A percentile compares a stretch with the other conserved stretches of the same genome.
Conservation (phyloP, 2,329 filamentous ascomycete species). For the Sporothrix luriei region DNA sequence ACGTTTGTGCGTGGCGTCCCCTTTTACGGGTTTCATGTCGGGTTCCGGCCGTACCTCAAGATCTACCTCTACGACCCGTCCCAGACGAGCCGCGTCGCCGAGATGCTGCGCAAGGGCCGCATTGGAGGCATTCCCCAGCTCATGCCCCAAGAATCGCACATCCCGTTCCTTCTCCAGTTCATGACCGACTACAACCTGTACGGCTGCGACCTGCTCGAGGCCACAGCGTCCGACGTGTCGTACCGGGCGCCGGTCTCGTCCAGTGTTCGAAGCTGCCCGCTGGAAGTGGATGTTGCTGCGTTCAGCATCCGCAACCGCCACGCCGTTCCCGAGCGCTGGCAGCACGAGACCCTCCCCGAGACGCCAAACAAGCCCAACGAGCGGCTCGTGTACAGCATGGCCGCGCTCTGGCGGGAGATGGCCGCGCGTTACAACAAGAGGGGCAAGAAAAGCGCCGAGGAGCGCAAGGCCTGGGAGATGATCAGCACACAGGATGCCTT, state of each 20-base stretch:
- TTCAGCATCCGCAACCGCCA: slow-evolving; percentile 84
- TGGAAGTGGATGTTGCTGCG: slow-evolving; percentile 88
- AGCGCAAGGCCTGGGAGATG: slow-evolving; percentile 63
- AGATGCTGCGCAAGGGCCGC: slow-evolving; percentile 80
- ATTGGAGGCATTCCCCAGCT: slow-evolving; percentile 74
- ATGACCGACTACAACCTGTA: slow-evolving; percentile 99
- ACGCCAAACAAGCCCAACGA: slow-evolving; percentile 66
- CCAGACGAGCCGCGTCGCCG: slow-evolving; percentile 82
- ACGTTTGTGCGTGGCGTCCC: slow-evolving; percentile 90
- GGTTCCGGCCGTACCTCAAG: slow-evolving; percentile 88
- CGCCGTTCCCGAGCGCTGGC: slow-evolving; percentile 70
- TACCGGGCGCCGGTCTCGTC: slow-evolving; percentile 73
- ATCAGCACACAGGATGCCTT: slow-evolving; percentile 76
- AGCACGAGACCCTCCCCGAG: slow-evolving; percentile 89
- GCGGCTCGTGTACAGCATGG: slow-evolving; percentile 91
- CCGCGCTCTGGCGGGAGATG: slow-evolving; percentile 69
- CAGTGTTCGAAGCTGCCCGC: slow-evolving; percentile 63
- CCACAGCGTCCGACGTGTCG: slow-evolving; percentile 57
- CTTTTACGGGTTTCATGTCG: slow-evolving; percentile 94
- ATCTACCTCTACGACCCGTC: slow-evolving; percentile 89
- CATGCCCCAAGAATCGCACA: slow-evolving; percentile 90
- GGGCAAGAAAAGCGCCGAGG: slow-evolving; percentile 77
- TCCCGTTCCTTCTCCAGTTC: slow-evolving; percentile 92
- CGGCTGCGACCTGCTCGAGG: slow-evolving; percentile 85
- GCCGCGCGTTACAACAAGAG: slow-evolving; percentile 55